A percentile compares a stretch with the other conserved stretches of the same genome.
Evolutionary conservation across 2,329 filamentous ascomycete genomes (phyloP).

Genomic region (Plenodomus tracheiphilus): DNA sequence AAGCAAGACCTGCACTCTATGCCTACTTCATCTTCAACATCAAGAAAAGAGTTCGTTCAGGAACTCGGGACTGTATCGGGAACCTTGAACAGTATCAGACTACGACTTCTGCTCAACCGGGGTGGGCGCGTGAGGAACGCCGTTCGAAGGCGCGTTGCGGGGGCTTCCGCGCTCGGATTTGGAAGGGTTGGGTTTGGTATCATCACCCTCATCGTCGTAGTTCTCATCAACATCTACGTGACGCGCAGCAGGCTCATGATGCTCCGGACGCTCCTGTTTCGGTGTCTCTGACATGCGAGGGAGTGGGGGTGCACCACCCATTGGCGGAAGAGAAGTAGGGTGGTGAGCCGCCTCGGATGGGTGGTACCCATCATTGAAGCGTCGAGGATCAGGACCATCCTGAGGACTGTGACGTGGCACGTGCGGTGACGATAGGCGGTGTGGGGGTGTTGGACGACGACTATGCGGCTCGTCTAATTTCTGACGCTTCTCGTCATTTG

Average conservation of each 20-base stretch:
- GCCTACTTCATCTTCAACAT: too few relatives aligned
- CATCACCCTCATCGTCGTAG: conserved; percentile 92
- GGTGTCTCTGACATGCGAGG: conserved; percentile 54
- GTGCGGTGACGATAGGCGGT: conserved; percentile 59
- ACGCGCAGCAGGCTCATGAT: conserved; percentile 80
- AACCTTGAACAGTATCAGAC: background rate
- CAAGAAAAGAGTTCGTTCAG: too few relatives aligned
- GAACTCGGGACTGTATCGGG: too few relatives aligned
- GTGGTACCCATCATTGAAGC: conserved; percentile 79
- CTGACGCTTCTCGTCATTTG: conserved; percentile 84
- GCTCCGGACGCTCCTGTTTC: conserved; percentile 48
- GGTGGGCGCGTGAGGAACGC: conserved; percentile 36
- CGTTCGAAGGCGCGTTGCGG: conserved; percentile 39
- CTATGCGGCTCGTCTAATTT: conserved; percentile 83
- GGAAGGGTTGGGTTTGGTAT: conserved; percentile 62
- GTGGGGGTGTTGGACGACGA: conserved; percentile 61
- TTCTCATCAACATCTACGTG: conserved; percentile 98
- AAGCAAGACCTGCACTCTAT: too few relatives aligned
- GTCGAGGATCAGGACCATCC: conserved; percentile 62
- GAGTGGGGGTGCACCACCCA: conserved; percentile 51
- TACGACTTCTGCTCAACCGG: conserved; percentile 44
- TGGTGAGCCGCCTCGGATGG: conserved; percentile 93
- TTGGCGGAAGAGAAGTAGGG: conserved; percentile 63
- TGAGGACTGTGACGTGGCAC: conserved; percentile 74
- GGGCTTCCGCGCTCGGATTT: conserved; percentile 53